Base-by-base conservation (phyloP, 306 rosid genomes). In the Benincasa hispida region DNA sequence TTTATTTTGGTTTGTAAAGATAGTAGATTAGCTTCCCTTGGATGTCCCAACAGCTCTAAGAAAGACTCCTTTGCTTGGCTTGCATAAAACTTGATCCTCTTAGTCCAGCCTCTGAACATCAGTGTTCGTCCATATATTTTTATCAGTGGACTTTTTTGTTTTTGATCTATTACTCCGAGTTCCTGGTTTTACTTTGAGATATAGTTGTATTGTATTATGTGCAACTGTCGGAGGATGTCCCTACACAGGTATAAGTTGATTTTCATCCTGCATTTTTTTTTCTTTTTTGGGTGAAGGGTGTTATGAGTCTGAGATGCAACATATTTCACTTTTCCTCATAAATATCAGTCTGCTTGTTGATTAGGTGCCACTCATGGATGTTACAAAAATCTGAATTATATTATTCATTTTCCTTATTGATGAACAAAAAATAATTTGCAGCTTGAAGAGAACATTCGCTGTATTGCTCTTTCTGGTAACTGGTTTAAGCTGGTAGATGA, bases 401-500 rank as follows among this genome's bases (percentile, higher is more conserved):
- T 56, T n/a, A 3, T 32, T 77, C 28, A 17, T 61, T 48, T 70
- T 68, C 78, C 54, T 85, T 78, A 66, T 59, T 72, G 70, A 72
- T 76, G 74, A 30, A 80, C 75, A 35, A 6, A 67, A 72, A 69
- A 70, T 79, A 55, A 79, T 85, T 81, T 87, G 84, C 93, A 92
- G 99, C 96, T 95, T 57, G 99, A 95, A 84, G 88, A 88, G 69
- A 89, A 90, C 75, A 87, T 95, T 56, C 86, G 90, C 50, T 30
- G 67, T 2, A 85, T 95, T 78, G 87, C 98, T 58, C 79, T 92
- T 80, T 85, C 84, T 58, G 91, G 86, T 17, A 96, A 92, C 74
- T 95, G 99, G 99, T 72, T 85, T 79, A 95, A 90, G 86, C 84
- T 88, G 79, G 87, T 90, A 79, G 99, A 95, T 86, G 93, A 89